Evolutionary conservation across 768 basidiomycete species (phyloP).

Genomic region (Boletellus ananas): DNA sequence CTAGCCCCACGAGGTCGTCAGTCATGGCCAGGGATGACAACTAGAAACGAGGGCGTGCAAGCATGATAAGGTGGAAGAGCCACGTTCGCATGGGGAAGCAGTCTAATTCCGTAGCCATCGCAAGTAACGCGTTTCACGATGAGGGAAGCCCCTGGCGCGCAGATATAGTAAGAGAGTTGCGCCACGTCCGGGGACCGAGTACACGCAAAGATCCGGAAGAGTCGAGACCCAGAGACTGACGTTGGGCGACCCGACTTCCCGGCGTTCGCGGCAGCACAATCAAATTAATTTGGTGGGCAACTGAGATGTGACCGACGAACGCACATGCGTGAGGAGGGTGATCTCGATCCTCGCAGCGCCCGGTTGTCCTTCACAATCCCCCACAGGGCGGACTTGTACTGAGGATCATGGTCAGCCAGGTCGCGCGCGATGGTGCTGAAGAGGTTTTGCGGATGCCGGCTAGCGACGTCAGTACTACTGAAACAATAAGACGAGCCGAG

Average conservation of each 20-base stretch:
- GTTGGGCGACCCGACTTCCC: not conserved
- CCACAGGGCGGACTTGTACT: too few species aligned
- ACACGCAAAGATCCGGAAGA: slow-evolving; percentile 1
- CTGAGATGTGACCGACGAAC: slow-evolving; percentile 3
- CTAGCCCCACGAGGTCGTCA: not conserved
- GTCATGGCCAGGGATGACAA: not conserved
- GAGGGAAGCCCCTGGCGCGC: not conserved
- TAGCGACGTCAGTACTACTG: too few species aligned
- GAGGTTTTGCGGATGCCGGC: too few species aligned
- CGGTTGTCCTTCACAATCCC: too few species aligned
- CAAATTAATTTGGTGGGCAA: not conserved
- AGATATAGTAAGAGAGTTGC: slow-evolving; percentile 10
- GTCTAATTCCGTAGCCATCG: slow-evolving; percentile 15
- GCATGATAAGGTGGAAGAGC: not conserved
- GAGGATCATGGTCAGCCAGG: too few species aligned
- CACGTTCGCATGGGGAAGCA: not conserved
- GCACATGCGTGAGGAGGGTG: not conserved
- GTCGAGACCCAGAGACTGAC: slow-evolving; percentile 9
- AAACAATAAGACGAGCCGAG: too few species aligned
- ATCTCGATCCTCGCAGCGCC: too few species aligned
- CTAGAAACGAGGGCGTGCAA: not conserved
- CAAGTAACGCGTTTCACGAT: slow-evolving; percentile 4
- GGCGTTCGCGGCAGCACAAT: not conserved
- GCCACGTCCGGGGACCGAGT: not conserved
- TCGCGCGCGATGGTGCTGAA: too few species aligned